Percentiles rank a stretch among this genome's conserved stretches.
phyloP scores from a whole-genome alignment of 805 yeast species.

The Zygoascus bituminiphila region DNA sequence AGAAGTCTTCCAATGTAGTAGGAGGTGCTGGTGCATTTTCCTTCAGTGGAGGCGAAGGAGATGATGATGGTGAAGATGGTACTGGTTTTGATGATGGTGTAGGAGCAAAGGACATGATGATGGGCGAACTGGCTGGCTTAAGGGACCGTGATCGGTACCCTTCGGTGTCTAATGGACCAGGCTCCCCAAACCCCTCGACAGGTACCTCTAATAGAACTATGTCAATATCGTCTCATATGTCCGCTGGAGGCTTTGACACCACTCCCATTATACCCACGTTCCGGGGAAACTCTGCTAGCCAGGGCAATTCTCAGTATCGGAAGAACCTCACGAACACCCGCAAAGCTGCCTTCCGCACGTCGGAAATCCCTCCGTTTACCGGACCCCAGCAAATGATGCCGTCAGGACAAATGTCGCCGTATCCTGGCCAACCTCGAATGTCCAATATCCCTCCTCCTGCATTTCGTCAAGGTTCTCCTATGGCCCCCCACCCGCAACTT shows the following conservation, averaged over 20 bases:
- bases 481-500: not conserved
- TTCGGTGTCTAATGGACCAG: constrained; percentile 12
- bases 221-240: constrained; percentile 25
- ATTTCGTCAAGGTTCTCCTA: constrained; percentile 6
- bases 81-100: constrained; percentile 20
- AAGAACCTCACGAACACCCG: constrained; percentile 18
- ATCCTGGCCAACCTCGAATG: not conserved
- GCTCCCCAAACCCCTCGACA: not conserved
- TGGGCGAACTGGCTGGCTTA: constrained; percentile 20
- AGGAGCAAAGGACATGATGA: constrained; percentile 16
- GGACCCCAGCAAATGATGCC: not conserved
- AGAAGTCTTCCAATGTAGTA: not conserved
- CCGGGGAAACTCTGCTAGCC: constrained; percentile 7
- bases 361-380: constrained; percentile 9
- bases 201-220: constrained; percentile 20
- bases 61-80: constrained; percentile 24
- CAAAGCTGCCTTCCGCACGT: constrained; percentile 15
- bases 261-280: constrained; percentile 31
- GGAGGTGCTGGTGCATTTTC: constrained; percentile 13
- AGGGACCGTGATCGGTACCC: constrained; percentile 32
- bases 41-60: too few species aligned
- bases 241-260: constrained; percentile 25
- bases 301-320: constrained; percentile 13
- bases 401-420: not conserved
- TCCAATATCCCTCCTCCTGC: constrained; percentile 8